Percentiles rank a stretch among this genome's conserved stretches.
Conservation (phyloP, 2,329 filamentous ascomycete genomes). For the Ambrosiella beaveri region DNA sequence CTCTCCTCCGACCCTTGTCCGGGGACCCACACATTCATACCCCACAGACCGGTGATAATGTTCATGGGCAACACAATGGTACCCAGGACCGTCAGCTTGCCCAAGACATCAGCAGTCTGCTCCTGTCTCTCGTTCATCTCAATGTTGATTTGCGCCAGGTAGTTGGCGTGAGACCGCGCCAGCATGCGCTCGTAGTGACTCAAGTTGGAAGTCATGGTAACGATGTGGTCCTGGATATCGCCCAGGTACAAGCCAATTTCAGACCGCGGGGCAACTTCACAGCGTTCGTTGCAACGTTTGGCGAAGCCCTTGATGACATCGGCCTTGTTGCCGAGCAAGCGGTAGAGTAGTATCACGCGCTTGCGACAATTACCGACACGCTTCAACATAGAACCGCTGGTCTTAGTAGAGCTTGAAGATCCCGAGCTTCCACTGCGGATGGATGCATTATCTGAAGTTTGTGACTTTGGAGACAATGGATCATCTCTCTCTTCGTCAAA, state of each 20-base stretch:
- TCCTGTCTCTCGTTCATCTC: constrained; percentile 97
- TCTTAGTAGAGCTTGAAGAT: constrained; percentile 21
- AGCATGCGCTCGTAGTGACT: constrained; percentile 92
- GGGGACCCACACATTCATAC: constrained; percentile 95
- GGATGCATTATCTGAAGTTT: constrained; percentile 24
- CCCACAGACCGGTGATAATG: constrained; percentile 95
- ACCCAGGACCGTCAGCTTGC: constrained; percentile 84
- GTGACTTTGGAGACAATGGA: background rate
- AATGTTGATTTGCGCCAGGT: constrained; percentile 98
- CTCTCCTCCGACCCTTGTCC: constrained; percentile 69
- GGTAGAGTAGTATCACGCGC: constrained; percentile 90
- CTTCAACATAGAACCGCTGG: constrained; percentile 67
- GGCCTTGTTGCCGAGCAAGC: constrained; percentile 87
- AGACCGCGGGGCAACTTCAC: constrained; percentile 84
- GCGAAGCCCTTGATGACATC: constrained; percentile 99
- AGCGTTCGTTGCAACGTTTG: constrained; percentile 94
- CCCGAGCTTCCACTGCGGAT: constrained; percentile 15
- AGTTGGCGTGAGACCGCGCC: constrained; percentile 82
- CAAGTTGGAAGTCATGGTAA: constrained; percentile 95
- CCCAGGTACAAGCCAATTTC: constrained; percentile 96
- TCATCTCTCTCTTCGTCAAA: background rate
- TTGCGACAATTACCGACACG: constrained; percentile 88
- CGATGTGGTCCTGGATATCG: constrained; percentile 97
- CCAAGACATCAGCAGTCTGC: constrained; percentile 84
- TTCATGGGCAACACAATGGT: constrained; percentile 98